Percentiles rank a stretch among this genome's conserved stretches.
phyloP scores from a whole-genome alignment of 2,329 filamentous ascomycete genomes.

The Clarireedia hainanense region DNA sequence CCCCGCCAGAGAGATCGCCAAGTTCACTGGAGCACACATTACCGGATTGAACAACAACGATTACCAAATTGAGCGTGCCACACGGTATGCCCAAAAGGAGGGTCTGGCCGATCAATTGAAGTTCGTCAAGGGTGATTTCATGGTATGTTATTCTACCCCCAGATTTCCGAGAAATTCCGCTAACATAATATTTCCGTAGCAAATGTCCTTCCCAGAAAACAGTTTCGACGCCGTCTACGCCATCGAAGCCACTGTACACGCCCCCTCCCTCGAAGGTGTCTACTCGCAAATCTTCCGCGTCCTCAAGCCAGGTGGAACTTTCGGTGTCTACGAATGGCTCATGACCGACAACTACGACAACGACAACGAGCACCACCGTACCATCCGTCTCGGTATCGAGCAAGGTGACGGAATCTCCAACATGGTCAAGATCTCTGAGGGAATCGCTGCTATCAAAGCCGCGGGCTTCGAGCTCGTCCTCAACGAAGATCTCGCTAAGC shows the following conservation, averaged over 20 bases:
- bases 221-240: slow-evolving; percentile 92
- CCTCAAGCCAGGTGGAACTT: slow-evolving; percentile 89
- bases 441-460: slow-evolving; percentile 71
- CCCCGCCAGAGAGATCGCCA: slow-evolving; percentile 89
- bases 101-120: slow-evolving; percentile 69
- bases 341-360: slow-evolving; percentile 97
- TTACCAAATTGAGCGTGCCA: slow-evolving; percentile 96
- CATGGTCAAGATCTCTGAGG: slow-evolving; percentile 85
- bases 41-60: slow-evolving; percentile 98
- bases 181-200: slow-evolving; percentile 38
- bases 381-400: slow-evolving; percentile 91
- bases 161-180: neutral
- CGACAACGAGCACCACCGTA: slow-evolving; percentile 74
- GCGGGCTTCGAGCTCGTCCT: slow-evolving; percentile 80
- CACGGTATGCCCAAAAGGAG: slow-evolving; percentile 73
- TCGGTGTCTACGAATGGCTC: slow-evolving; percentile 98
- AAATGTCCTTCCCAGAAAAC: slow-evolving; percentile 93
- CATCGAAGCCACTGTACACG: slow-evolving; percentile 95
- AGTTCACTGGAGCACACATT: slow-evolving; percentile 85
- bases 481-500: slow-evolving; percentile 78
- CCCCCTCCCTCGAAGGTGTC: slow-evolving; percentile 80
- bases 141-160: slow-evolving; percentile 42
- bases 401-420: slow-evolving; percentile 94
- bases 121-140: slow-evolving; percentile 95
- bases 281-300: slow-evolving; percentile 94